Evolutionary conservation across 768 basidiomycete genomes (phyloP), one percentile per base, ranked within the genome.

Genomic region (Tricholoma matsutake): DNA sequence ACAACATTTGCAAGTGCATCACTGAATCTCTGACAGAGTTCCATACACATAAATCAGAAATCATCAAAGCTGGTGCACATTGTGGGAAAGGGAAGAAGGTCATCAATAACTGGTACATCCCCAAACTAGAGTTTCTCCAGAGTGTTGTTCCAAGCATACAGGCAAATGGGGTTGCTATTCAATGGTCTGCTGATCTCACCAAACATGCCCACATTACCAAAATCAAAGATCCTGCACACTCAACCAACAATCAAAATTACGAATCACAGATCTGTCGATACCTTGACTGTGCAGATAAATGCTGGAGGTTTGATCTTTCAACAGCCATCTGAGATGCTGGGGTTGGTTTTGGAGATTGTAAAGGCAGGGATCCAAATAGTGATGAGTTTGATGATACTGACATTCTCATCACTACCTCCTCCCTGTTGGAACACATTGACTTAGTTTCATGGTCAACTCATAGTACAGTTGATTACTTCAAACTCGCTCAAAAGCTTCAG

Each of bases 151-250:
- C 39, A 67, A 75, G 67, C 56, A 74, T 74, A 16, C 51, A 54
- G 3, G 37, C 31, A 1, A 71, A 70, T 54, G 79, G 78, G 0
- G 68, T 64, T 5, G 56, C 73, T 2, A 66, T 69, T 6, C 74
- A 80, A 53, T 76, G 71, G 70, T 73, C 75, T 51, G 71, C 72
- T 0, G 72, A 79, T 62, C 59, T 68, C 11, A 75, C 72, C 11
- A 73, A 79, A 58, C 65, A 68, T 29, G 61, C 72, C 1, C 71
- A 78, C 45, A 75, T 75, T 56, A 66, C 63, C 0, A 59, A 71
- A 18, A 70, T 76, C 61, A 78, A 76, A 58, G 61, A 71, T 31
- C 74, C 73, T 28, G 65, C 71, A 25, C 57, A 66, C 18, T 20
- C 67, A 25, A 67, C 65, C 2, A 79, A 77, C 58, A 72, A 75